These are phyloP conservation scores for Dactylellina parvicollis DNA, from an alignment of 2,329 filamentous ascomycete species.

Conservation along the genomic window DNA sequence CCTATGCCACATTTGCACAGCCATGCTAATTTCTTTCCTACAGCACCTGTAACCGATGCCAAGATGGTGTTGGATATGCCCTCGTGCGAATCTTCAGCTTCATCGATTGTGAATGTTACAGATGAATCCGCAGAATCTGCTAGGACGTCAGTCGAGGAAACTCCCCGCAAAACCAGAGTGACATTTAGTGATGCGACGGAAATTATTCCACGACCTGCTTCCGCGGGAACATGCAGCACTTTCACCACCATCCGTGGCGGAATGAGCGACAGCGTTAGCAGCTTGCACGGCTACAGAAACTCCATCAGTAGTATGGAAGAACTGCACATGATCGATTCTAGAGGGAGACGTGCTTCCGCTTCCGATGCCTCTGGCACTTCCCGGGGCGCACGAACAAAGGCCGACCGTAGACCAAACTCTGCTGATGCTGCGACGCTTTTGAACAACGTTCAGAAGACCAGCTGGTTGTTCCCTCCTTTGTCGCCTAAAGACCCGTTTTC, in stretches of 20 bases:
- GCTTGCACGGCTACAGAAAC: slow-evolving; percentile 64
- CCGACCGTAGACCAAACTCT: slow-evolving; percentile 50
- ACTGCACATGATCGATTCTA: slow-evolving; percentile 60
- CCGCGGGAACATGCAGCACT: slow-evolving; percentile 84
- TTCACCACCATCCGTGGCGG: slow-evolving; percentile 77
- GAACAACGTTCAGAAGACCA: slow-evolving; percentile 37
- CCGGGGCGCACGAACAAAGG: slow-evolving; percentile 22
- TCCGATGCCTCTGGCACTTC: slow-evolving; percentile 59
- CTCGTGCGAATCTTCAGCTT: slow-evolving; percentile 47
- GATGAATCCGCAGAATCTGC: slow-evolving; percentile 48
- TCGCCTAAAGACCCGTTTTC: slow-evolving; percentile 49
- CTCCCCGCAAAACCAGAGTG: slow-evolving; percentile 68
- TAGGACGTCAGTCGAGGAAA: slow-evolving; percentile 48
- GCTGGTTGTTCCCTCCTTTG: slow-evolving; percentile 51
- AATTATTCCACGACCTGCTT: slow-evolving; percentile 83
- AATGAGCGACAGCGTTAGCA: slow-evolving; percentile 81
- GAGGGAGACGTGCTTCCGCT: slow-evolving; percentile 62
- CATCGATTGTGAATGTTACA: slow-evolving; percentile 34
- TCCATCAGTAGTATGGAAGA: slow-evolving; percentile 55
- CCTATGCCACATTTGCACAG: slow-evolving; percentile 42
- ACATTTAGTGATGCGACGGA: slow-evolving; percentile 86
- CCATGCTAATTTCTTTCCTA: slow-evolving; percentile 40
- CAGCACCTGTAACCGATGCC: slow-evolving; percentile 38
- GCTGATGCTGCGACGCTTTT: slow-evolving; percentile 49
- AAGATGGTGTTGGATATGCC: slow-evolving; percentile 36